A percentile compares a stretch with the other conserved stretches of the same genome.
These are phyloP conservation scores for Naganishia sp. DNA, from an alignment of 1,284 basidiomycete genomes.

Conservation along the genomic window DNA sequence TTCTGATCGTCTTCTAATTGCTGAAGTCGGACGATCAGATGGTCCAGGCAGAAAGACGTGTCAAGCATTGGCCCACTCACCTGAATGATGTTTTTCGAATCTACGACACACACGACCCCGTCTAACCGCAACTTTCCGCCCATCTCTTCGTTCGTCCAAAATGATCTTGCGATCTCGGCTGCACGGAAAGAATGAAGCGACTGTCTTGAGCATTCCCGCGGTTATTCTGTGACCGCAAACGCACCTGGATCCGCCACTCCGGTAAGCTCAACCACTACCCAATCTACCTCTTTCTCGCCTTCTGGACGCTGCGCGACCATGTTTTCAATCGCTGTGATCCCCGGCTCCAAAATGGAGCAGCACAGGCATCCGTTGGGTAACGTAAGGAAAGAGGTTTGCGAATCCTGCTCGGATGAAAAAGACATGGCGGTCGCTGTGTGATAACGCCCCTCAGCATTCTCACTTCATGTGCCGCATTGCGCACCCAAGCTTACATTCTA, in stretches of 20 bases:
- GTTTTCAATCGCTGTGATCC: slow-evolving; percentile 85
- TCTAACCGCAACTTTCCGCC: slow-evolving; percentile 73
- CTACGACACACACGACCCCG: slow-evolving; percentile 86
- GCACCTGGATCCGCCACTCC: slow-evolving; percentile 87
- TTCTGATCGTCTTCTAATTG: slow-evolving; percentile 72
- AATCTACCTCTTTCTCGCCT: slow-evolving; percentile 77
- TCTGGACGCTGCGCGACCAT: slow-evolving; percentile 53
- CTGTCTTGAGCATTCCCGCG: slow-evolving; percentile 59
- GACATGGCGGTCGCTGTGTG: slow-evolving; percentile 28
- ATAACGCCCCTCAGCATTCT: neutral
- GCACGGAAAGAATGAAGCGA: slow-evolving; percentile 57
- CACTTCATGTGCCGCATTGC: neutral
- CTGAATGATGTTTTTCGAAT: slow-evolving; percentile 78
- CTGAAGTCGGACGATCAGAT: slow-evolving; percentile 53
- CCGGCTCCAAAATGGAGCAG: slow-evolving; percentile 89
- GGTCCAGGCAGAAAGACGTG: neutral
- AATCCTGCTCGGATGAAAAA: slow-evolving; percentile 44
- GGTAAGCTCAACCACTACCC: slow-evolving; percentile 89
- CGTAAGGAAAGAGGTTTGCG: slow-evolving; percentile 64
- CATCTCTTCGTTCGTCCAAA: slow-evolving; percentile 91
- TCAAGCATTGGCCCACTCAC: slow-evolving; percentile 53
- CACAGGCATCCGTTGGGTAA: slow-evolving; percentile 91
- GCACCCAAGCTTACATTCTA: slow-evolving; percentile 48
- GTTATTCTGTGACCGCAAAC: slow-evolving; percentile 71
- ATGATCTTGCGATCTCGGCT: slow-evolving; percentile 56